Evolutionary conservation across 805 yeast genomes (phyloP), one percentile per base, ranked within the genome.

Genomic region (Metschnikowia aberdeeniae): DNA sequence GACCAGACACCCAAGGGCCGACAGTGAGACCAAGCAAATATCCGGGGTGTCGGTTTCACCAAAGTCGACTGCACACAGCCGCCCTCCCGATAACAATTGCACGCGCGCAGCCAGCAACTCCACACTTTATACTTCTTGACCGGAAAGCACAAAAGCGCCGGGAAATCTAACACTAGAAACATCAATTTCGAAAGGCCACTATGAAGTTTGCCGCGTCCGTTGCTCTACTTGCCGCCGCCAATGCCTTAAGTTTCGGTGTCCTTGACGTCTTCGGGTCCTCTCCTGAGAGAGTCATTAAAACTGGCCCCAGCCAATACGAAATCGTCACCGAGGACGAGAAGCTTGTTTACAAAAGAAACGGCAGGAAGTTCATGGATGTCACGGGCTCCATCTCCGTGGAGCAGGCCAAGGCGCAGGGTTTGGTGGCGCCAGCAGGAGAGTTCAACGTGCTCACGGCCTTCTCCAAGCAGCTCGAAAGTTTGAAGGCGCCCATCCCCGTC

Each of bases 291-390:
- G 47, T 71, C 17, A 60, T 71, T 53, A 71, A 71, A 53, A 46
- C 62, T 14, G 68, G 71, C 1, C 70, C 72, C 6, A 50, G 54
- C 20, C 53, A 60, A 4, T 70, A 51, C 47, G 53, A 54, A 40
- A 36, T 68, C 2, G 67, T 67, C n/a, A 51, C 65, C 10, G 78
- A 73, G 48, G 46, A 50, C 6, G 68, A 64, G 9, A 73, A 73
- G 50, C 52, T 65, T 45, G 43, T 51, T 5, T 58, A 68, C 44
- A 61, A 54, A 44, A 61, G 77, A 42, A 60, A 68, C 32, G 82
- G 82, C 41, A 61, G 72, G 29, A 74, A 68, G 22, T 85, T 83
- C 59, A 77, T 86, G 51, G 92, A 85, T 63, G 73, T 84, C 28
- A 83, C 92, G 8, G 69, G 70, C 45, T 61, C 58, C n/a, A 52